Evolutionary conservation across 371 early-diverging fungal species (phyloP).

Genomic region (Antonospora locustae): DNA sequence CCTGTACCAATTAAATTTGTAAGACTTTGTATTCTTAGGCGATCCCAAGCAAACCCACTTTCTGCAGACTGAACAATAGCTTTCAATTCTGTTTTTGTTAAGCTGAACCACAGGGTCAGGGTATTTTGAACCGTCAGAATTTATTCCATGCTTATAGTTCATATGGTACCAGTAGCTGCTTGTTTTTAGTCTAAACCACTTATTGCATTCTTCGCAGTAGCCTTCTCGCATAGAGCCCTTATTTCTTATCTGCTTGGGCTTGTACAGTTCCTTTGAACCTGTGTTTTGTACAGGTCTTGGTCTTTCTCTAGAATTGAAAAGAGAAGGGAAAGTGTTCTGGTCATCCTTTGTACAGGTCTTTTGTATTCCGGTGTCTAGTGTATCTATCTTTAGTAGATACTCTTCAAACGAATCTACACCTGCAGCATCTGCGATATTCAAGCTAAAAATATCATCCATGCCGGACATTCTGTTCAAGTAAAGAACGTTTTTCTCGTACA

Average conservation of each 20-base stretch:
- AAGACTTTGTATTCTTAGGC: conserved; percentile 9
- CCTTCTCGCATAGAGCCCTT: conserved; percentile 38
- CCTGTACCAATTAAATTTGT: conserved; percentile 43
- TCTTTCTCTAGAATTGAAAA: too few relatives aligned
- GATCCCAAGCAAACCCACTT: conserved; percentile 37
- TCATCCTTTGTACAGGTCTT: too few relatives aligned
- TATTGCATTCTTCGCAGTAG: conserved; percentile 36
- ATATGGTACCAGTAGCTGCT: conserved; percentile 54
- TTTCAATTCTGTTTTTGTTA: conserved; percentile 3
- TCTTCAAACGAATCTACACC: too few relatives aligned
- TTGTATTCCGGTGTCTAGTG: too few relatives aligned
- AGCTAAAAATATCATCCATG: too few relatives aligned
- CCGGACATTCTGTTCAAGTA: too few relatives aligned
- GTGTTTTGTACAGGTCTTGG: not conserved
- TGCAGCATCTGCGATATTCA: too few relatives aligned
- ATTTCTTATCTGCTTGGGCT: conserved; percentile 30
- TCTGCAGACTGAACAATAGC: conserved; percentile 36
- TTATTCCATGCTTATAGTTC: conserved; percentile 54
- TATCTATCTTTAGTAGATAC: too few relatives aligned
- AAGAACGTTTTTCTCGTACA: too few relatives aligned
- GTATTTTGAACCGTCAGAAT: conserved; percentile 31
- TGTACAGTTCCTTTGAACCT: conserved; percentile 17
- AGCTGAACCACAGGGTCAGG: conserved; percentile 35
- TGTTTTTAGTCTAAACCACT: conserved; percentile 48
- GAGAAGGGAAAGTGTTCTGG: too few relatives aligned